These are phyloP conservation scores for Xanthoceras sorbifolium DNA, from an alignment of 345 rosid genomes.

Conservation along the genomic window DNA sequence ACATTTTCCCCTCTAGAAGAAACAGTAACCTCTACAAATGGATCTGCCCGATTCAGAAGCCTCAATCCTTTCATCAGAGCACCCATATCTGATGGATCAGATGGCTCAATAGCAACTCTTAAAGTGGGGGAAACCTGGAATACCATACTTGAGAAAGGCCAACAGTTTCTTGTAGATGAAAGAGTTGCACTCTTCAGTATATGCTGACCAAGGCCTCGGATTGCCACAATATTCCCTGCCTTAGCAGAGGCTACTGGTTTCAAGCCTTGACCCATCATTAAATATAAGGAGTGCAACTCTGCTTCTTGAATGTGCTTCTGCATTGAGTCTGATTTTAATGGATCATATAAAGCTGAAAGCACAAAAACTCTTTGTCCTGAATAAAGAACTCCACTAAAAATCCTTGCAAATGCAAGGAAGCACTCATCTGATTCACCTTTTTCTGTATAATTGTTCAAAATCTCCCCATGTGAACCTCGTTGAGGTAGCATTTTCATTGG, in stretches of 20 bases:
- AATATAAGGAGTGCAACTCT: slow-evolving; percentile 77
- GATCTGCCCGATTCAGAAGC: slow-evolving; percentile 91
- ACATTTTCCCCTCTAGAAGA: slow-evolving; percentile 95
- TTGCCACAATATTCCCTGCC: slow-evolving; percentile 91
- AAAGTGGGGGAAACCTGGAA: slow-evolving; percentile 93
- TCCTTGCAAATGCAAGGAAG: slow-evolving; percentile 94
- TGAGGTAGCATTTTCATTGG: slow-evolving; percentile 79
- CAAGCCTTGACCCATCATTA: slow-evolving; percentile 98
- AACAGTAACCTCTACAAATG: slow-evolving; percentile 85
- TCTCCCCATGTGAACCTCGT: slow-evolving; percentile 69
- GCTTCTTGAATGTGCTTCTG: slow-evolving; percentile 89
- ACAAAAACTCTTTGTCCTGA: slow-evolving; percentile 72
- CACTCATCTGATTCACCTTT: slow-evolving; percentile 84
- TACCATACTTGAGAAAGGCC: slow-evolving; percentile 95
- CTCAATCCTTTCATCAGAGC: slow-evolving; percentile 79
- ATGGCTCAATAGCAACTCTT: slow-evolving; percentile 90
- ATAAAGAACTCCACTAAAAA: slow-evolving; percentile 80
- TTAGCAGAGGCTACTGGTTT: slow-evolving; percentile 71
- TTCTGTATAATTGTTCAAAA: slow-evolving; percentile 46
- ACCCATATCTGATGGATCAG: slow-evolving; percentile 85
- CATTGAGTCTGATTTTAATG: slow-evolving; percentile 61
- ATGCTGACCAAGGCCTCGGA: slow-evolving; percentile 91
- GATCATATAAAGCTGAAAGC: slow-evolving; percentile 83
- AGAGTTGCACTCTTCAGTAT: slow-evolving; percentile 91
- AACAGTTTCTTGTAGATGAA: slow-evolving; percentile 81